phyloP scores from a whole-genome alignment of 177 flowering plant species.

The Tripterygium wilfordii region DNA sequence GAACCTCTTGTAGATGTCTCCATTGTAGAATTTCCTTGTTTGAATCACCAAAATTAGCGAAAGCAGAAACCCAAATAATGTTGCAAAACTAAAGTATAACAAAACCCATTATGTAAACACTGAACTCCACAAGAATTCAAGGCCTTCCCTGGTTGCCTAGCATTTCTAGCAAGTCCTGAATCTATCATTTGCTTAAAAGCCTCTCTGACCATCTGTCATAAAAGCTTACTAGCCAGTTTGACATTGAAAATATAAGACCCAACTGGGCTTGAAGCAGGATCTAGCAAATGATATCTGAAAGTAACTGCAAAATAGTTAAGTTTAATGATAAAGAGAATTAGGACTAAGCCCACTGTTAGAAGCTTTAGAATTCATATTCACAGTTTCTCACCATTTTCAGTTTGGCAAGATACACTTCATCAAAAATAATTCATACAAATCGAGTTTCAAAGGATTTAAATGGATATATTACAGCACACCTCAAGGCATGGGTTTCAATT shows the following conservation, averaged over 20 bases:
- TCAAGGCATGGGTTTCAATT: no score
- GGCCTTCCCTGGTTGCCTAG: background rate
- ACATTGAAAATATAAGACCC: slow-evolving; percentile 2
- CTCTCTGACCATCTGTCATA: slow-evolving; percentile 5
- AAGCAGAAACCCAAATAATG: background rate
- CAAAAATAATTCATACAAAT: no score
- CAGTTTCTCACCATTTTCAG: no score
- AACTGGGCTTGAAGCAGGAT: background rate
- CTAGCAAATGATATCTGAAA: no score
- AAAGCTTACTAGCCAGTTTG: background rate
- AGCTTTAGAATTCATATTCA: no score
- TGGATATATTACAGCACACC: no score
- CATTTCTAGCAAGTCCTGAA: background rate
- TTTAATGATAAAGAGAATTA: no score
- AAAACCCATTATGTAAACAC: background rate
- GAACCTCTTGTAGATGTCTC: slow-evolving; percentile 1
- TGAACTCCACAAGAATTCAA: background rate
- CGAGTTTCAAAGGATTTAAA: no score
- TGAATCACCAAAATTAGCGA: background rate
- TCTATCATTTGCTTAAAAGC: slow-evolving; percentile 2
- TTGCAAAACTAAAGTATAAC: background rate
- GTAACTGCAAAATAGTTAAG: no score
- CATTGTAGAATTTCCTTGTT: slow-evolving; percentile 1
- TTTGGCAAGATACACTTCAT: no score
- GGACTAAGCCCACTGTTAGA: no score